Evolutionary conservation across 2,329 filamentous ascomycete species (phyloP), one percentile per base, ranked within the genome.

Genomic region (Aureobasidium sp.): DNA sequence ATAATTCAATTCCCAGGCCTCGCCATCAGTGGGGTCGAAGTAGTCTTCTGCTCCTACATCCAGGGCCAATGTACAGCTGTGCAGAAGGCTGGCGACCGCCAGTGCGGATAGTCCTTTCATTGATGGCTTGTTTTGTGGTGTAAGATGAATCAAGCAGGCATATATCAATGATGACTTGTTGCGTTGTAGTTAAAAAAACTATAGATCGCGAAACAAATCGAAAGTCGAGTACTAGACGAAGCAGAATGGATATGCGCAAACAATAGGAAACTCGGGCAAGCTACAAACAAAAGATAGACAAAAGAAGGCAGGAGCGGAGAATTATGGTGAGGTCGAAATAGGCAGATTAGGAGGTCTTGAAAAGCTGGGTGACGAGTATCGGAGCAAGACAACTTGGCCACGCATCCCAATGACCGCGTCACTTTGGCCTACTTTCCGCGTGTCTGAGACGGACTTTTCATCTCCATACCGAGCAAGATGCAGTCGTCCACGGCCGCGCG

Each of bases 1-100:
- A 38, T 55, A 55, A 17, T 51, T 49, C 19, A 55, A 12, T 27
- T 55, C 54, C 44, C 47, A 55, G 6, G 54, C 54, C 19, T 55
- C 54, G 6, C 44, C 47, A 27, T 55, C 54, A n/a, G 6, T 21
- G 16, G 54, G 47, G 24, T 55, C 54, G 21, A 51, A 55, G 25
- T 45, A 34, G 27, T 12, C 24, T 30, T 49, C 34, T 3, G 32
- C n/a, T 12, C 39, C 54, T 8, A 55, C 47, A 16, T 55, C 54
- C 14, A 39, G 17, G 7, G 54, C 54, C 19, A 21, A 6, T 21
- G 40, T 22, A 25, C 8, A 29, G 14, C 14, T 45, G 39, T 52
- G 25, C 10, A 52, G n/a, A 5, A 52, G 10, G 22, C 32, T 47
- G 34, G 32, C 38, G 10, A 52, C 10, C 7, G 22, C 32, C 27